Evolutionary conservation across 192 early-diverging fungal species (phyloP).

Genomic region (Funneliformis mosseae): DNA sequence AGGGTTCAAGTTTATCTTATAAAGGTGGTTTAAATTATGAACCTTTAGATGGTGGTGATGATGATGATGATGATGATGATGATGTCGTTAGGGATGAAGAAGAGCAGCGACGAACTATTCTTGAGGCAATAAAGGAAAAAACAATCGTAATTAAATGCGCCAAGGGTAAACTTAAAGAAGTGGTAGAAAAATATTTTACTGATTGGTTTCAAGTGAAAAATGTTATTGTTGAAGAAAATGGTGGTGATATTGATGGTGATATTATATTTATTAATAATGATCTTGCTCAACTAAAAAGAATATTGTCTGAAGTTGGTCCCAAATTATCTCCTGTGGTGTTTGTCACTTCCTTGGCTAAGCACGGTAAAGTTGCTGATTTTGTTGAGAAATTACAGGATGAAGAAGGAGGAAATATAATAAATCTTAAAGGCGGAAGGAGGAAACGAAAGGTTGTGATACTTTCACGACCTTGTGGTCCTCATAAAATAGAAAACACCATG

Average conservation of each 20-base stretch:
- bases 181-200: conserved; percentile 14
- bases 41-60: background rate
- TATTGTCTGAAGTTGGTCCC: background rate
- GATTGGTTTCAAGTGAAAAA: conserved; percentile 19
- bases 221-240: background rate
- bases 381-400: conserved; percentile 28
- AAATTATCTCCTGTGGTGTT: conserved; percentile 33
- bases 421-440: background rate
- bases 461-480: conserved; percentile 38
- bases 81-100: background rate
- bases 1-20: background rate
- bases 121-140: conserved; percentile 35
- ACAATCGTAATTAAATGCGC: conserved; percentile 30
- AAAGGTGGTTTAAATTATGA: background rate
- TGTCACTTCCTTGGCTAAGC: conserved; percentile 31
- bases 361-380: conserved; percentile 31
- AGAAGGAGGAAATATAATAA: background rate
- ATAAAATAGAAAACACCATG: conserved; percentile 34
- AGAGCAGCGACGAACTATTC: conserved; percentile 32
- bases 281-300: background rate
- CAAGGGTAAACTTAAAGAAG: conserved; percentile 10
- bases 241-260: background rate
- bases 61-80: background rate
- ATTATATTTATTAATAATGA: conserved; percentile 10
- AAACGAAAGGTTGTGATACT: conserved; percentile 35